Base-by-base conservation (phyloP, 768 basidiomycete genomes). In the Trametes villosa region DNA sequence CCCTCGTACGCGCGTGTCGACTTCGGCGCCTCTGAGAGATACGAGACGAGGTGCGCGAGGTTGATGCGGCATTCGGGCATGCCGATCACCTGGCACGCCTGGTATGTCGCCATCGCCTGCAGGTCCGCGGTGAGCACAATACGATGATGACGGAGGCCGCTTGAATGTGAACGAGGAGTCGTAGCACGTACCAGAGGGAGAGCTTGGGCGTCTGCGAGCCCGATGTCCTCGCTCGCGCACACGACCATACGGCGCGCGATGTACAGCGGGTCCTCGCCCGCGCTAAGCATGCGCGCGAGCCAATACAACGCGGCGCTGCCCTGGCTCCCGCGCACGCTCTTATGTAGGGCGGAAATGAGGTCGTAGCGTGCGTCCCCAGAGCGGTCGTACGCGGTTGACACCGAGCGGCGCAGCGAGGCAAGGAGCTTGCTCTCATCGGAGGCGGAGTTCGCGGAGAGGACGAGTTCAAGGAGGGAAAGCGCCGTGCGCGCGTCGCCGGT, bases 211-310 rank as follows among this genome's bases (percentile, higher is more conserved):
- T 94, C 89, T 27, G 91, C 92, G 8, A 92, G 75, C 0, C 93
- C 92, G 40, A 95, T 83, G 69, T 95, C 93, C 72, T 95, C 93
- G 63, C 89, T 91, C 2, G 93, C 92, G 65, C 89, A 86, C 8
- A 92, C 89, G 4, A 89, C 78, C 78, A 92, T 83, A 54, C 91
- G 79, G 34, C 91, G 78, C 7, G 86, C 87, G 59, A 93, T 81
- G 66, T 83, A 94, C 47, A 92, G 66, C 4, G 92, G 89, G 72
- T 94, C 92, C 71, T 93, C 92, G 20, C 91, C 92, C 27, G 83
- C 87, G 34, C 78, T 81, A 33, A 93, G 77, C 92, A 93, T 93
- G 50, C 90, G 82, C 11, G 92, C 91, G 22, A 95, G 79, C 91
- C 92, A 95, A 71, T 94, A 95, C 78, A 94, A 75, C 7, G 92